phyloP scores from a whole-genome alignment of 2,329 filamentous ascomycete species.

The Aspergillus fischeri region DNA sequence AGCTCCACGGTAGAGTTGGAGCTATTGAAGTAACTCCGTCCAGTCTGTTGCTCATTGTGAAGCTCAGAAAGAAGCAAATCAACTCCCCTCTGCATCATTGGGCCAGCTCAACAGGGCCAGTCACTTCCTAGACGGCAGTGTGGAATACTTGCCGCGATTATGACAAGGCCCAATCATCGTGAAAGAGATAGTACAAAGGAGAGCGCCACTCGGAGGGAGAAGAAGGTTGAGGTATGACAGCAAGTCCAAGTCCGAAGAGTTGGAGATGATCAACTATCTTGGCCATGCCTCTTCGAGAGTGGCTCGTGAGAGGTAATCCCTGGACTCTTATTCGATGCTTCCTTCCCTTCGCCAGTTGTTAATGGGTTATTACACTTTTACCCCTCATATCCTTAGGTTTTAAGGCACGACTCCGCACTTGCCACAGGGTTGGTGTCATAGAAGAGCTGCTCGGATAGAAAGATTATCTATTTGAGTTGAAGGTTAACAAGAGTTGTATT shows the following conservation, averaged over 20 bases:
- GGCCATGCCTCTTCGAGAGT: neutral
- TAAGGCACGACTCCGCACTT: neutral
- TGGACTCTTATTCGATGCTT: constrained; percentile 2
- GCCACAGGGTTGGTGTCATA: neutral
- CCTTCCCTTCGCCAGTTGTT: neutral
- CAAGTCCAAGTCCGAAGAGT: neutral
- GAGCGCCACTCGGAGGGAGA: constrained; percentile 4
- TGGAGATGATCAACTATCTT: neutral
- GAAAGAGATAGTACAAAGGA: constrained; percentile 1
- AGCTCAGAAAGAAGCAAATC: neutral
- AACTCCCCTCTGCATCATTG: neutral
- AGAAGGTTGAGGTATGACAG: constrained; percentile 3
- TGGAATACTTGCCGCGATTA: neutral
- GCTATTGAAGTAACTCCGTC: too few relatives aligned
- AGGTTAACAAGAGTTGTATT: too few relatives aligned
- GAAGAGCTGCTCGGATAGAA: neutral
- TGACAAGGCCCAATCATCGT: neutral
- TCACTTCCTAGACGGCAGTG: neutral
- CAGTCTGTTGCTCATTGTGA: neutral
- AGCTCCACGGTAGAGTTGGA: neutral
- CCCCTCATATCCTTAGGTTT: neutral
- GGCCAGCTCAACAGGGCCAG: neutral
- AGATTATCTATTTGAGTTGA: neutral
- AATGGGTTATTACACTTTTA: neutral
- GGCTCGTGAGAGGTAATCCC: constrained; percentile 3